Conservation (phyloP, 371 early-diverging fungal genomes). For the Rhizopus delemar region DNA sequence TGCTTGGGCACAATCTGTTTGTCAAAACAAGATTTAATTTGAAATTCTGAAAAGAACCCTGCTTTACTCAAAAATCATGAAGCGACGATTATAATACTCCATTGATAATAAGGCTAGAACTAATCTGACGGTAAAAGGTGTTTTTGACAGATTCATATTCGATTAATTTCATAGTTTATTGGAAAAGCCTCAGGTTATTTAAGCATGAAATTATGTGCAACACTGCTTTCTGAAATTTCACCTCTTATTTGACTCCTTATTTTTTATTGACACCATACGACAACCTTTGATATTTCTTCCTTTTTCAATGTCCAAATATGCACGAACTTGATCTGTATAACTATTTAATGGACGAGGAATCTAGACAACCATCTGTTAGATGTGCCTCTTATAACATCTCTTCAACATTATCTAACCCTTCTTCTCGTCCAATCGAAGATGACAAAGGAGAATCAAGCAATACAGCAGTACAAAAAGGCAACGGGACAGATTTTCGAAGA, state of each 20-base stretch:
- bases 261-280: not conserved
- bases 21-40: too few relatives aligned
- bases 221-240: too few relatives aligned
- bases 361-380: not conserved
- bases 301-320: not conserved
- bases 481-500: slow-evolving; percentile 49
- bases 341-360: slow-evolving; percentile 9
- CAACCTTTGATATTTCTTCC: not conserved
- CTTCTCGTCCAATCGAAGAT: not conserved
- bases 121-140: too few relatives aligned
- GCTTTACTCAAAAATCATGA: too few relatives aligned
- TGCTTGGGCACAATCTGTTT: too few relatives aligned
- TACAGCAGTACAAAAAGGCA: slow-evolving; percentile 7
- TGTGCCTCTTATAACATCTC: slow-evolving; percentile 3
- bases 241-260: not conserved
- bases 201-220: too few relatives aligned
- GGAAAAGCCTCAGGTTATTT: too few relatives aligned
- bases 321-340: slow-evolving; percentile 20
- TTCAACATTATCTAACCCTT: not conserved
- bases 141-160: too few relatives aligned
- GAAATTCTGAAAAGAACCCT: too few relatives aligned
- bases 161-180: too few relatives aligned
- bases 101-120: too few relatives aligned
- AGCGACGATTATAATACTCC: too few relatives aligned
- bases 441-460: not conserved